phyloP scores from a whole-genome alignment of 805 yeast genomes.

The Ogataea zsoltii region DNA sequence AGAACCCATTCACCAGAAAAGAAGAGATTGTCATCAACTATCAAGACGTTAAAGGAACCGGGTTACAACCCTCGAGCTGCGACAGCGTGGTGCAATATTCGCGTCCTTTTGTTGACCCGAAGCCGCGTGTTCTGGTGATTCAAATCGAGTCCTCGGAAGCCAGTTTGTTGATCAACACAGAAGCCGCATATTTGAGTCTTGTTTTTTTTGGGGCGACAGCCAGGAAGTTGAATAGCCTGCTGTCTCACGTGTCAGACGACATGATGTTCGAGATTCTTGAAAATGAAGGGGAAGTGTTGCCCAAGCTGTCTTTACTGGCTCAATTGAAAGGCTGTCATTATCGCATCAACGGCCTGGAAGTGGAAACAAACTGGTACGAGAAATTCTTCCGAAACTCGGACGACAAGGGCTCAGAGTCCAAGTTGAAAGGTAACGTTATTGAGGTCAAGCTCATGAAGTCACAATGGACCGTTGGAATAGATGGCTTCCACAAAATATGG shows the following conservation, averaged over 20 bases:
- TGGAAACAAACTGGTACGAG: slow-evolving; percentile 32
- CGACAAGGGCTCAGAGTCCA: neutral
- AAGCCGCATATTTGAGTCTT: slow-evolving; percentile 31
- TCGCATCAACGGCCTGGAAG: slow-evolving; percentile 28
- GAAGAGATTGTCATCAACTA: slow-evolving; percentile 61
- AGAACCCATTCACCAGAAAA: slow-evolving; percentile 49
- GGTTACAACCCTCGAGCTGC: slow-evolving; percentile 21
- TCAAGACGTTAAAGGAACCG: slow-evolving; percentile 44
- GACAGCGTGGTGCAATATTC: slow-evolving; percentile 35
- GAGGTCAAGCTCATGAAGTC: slow-evolving; percentile 44
- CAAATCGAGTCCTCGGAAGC: slow-evolving; percentile 40
- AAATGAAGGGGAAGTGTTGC: slow-evolving; percentile 6
- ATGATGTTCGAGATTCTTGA: slow-evolving; percentile 26
- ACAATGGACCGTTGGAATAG: slow-evolving; percentile 40
- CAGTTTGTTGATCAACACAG: slow-evolving; percentile 34
- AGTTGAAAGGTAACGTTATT: slow-evolving; percentile 38
- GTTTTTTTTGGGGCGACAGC: slow-evolving; percentile 28
- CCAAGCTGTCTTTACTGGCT: slow-evolving; percentile 25
- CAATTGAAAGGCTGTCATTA: slow-evolving; percentile 22
- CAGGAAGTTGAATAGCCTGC: slow-evolving; percentile 19
- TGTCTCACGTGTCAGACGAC: slow-evolving; percentile 26
- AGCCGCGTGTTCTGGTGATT: slow-evolving; percentile 39
- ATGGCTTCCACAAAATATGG: slow-evolving; percentile 25
- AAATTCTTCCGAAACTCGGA: slow-evolving; percentile 17
- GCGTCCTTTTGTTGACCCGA: slow-evolving; percentile 47